phyloP scores from a whole-genome alignment of 2,329 filamentous ascomycete species.

The Aspergillus carbonarius region DNA sequence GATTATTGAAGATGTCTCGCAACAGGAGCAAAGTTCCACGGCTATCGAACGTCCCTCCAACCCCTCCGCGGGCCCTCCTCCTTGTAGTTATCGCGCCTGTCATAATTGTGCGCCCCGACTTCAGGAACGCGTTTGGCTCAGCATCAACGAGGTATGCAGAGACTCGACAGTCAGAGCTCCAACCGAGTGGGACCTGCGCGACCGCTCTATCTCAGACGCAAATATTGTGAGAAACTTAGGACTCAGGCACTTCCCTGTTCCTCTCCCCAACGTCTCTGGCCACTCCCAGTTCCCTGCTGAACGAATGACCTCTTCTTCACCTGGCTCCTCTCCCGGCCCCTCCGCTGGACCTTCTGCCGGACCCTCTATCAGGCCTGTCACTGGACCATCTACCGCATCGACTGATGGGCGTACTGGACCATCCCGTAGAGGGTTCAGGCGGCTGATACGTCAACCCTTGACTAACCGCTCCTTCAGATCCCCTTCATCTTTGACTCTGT shows the following conservation, averaged over 20 bases:
- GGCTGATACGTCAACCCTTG: too few relatives aligned
- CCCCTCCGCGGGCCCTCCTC: not conserved
- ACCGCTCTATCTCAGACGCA: constrained; percentile 29
- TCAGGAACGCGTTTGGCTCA: constrained; percentile 46
- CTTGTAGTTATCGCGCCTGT: constrained; percentile 18
- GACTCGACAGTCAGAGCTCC: constrained; percentile 26
- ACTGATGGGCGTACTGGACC: not conserved
- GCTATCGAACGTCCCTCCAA: not conserved
- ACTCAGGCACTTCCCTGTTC: not conserved
- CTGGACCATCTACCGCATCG: not conserved
- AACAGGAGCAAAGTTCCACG: not conserved
- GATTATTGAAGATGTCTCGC: not conserved
- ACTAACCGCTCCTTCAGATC: too few relatives aligned
- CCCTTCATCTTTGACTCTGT: too few relatives aligned
- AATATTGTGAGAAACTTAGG: constrained; percentile 22
- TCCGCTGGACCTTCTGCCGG: not conserved
- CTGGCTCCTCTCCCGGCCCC: not conserved
- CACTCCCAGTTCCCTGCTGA: not conserved
- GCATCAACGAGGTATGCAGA: constrained; percentile 44
- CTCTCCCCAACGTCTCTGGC: not conserved
- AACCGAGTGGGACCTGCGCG: constrained; percentile 29
- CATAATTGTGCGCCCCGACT: constrained; percentile 18
- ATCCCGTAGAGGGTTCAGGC: too few relatives aligned
- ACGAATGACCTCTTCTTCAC: not conserved
- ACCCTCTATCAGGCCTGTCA: not conserved